Evolutionary conservation across 164 flowering plant genomes (phyloP).

Genomic region (Kingdonia uniflora): DNA sequence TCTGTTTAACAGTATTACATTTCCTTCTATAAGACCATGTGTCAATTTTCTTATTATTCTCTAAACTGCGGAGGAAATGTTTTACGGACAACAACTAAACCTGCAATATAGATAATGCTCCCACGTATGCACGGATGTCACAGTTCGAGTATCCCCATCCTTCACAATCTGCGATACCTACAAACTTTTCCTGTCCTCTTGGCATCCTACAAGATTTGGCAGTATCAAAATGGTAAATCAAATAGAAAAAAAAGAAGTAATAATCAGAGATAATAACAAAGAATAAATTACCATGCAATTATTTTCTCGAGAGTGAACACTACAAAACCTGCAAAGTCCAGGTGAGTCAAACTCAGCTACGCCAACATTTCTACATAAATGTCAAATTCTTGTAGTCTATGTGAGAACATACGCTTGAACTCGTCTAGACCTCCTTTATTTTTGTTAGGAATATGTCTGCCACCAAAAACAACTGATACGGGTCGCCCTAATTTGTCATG

Average conservation of each 20-base stretch:
- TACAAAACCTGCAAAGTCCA: slow-evolving; percentile 39
- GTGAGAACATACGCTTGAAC: slow-evolving; percentile 46
- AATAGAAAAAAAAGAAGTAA: not conserved
- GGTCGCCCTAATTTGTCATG: slow-evolving; percentile 47
- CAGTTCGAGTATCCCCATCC: slow-evolving; percentile 75
- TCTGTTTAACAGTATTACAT: too few relatives aligned
- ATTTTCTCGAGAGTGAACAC: slow-evolving; percentile 54
- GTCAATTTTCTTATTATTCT: too few relatives aligned
- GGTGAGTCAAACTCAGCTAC: not conserved
- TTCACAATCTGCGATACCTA: slow-evolving; percentile 52
- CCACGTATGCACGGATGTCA: slow-evolving; percentile 60
- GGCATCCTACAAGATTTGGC: slow-evolving; percentile 37
- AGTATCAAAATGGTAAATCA: slow-evolving; percentile 27
- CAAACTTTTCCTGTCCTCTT: slow-evolving; percentile 59
- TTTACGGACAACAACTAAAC: not conserved
- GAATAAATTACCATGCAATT: not conserved
- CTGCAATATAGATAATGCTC: slow-evolving; percentile 17
- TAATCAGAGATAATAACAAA: not conserved
- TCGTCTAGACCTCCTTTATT: slow-evolving; percentile 34
- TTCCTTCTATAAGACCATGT: too few relatives aligned
- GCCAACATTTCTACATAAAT: not conserved
- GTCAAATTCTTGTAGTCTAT: not conserved
- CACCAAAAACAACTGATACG: slow-evolving; percentile 32
- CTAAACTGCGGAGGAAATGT: not conserved
- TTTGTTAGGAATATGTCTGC: slow-evolving; percentile 30